Evolutionary conservation across 768 basidiomycete genomes (phyloP).

Genomic region (Pleurotus djamor): DNA sequence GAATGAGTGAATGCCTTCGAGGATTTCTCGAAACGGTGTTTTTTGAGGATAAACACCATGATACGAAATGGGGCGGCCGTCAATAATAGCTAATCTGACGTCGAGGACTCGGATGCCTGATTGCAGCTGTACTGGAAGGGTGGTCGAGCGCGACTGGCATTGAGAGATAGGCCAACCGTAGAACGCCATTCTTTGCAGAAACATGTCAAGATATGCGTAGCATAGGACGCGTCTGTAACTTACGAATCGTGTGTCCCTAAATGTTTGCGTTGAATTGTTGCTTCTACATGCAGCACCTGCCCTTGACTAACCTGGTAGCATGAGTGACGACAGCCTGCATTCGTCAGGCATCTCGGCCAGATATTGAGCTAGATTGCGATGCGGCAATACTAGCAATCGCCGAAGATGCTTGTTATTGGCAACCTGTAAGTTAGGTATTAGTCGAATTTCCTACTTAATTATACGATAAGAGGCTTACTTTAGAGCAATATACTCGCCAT

Average conservation of each 20-base stretch:
- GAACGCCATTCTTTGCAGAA: conserved; percentile 63
- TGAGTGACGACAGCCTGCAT: conserved; percentile 67
- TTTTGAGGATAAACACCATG: conserved; percentile 76
- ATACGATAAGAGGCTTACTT: conserved; percentile 27
- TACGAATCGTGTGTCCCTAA: conserved; percentile 70
- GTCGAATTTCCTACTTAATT: too few relatives aligned
- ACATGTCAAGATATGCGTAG: background rate
- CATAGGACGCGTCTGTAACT: conserved; percentile 17
- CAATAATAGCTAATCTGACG: conserved; percentile 70
- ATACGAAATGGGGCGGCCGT: conserved; percentile 68
- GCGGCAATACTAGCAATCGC: conserved; percentile 56
- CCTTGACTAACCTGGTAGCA: conserved; percentile 59
- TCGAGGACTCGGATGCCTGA: conserved; percentile 84
- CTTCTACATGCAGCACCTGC: conserved; percentile 20
- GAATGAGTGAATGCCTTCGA: conserved; percentile 60
- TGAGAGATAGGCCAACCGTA: conserved; percentile 87
- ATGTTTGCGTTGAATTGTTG: conserved; percentile 3
- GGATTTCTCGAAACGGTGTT: conserved; percentile 64
- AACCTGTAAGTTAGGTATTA: too few relatives aligned
- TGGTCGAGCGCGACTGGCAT: conserved; percentile 68
- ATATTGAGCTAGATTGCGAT: conserved; percentile 55
- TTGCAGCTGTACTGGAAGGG: conserved; percentile 65
- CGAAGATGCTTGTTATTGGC: conserved; percentile 30
- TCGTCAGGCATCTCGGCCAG: conserved; percentile 62
- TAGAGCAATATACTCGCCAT: conserved; percentile 56